Conservation (phyloP, 371 early-diverging fungal genomes). For the Lichtheimia hyalospora region DNA sequence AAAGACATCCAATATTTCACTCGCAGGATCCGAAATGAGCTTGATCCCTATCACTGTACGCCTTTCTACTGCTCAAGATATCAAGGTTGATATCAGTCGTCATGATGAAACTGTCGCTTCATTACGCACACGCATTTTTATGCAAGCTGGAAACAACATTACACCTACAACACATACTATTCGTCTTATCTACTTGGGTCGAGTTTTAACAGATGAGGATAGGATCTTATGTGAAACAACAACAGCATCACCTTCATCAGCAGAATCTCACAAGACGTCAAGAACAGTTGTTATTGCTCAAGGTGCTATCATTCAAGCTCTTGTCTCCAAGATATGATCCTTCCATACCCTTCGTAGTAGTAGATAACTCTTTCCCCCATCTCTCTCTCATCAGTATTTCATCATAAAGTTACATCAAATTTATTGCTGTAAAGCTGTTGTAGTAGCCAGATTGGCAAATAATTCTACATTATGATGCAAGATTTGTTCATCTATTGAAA, state of each 20-base stretch:
- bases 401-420: too few species aligned
- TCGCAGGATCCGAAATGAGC: constrained; percentile 1
- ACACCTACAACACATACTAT: constrained; percentile 24
- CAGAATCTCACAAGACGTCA: background rate
- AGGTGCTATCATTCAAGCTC: constrained; percentile 31
- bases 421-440: constrained; percentile 1
- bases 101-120: constrained; percentile 30
- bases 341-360: background rate
- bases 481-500: constrained; percentile 1
- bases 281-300: constrained; percentile 16
- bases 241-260: background rate
- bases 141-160: constrained; percentile 14
- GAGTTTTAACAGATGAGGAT: constrained; percentile 27
- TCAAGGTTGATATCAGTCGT: constrained; percentile 22
- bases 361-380: background rate
- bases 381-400: too few species aligned
- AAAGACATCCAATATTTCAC: constrained; percentile 6
- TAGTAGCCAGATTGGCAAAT: constrained; percentile 3
- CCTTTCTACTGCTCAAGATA: constrained; percentile 34
- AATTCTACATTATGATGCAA: constrained; percentile 7
- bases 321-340: constrained; percentile 15
- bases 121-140: constrained; percentile 26
- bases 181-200: constrained; percentile 38
- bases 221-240: constrained; percentile 15
- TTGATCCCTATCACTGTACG: constrained; percentile 29